Base-by-base conservation (phyloP, 345 rosid species). In the Hevea brasiliensis region DNA sequence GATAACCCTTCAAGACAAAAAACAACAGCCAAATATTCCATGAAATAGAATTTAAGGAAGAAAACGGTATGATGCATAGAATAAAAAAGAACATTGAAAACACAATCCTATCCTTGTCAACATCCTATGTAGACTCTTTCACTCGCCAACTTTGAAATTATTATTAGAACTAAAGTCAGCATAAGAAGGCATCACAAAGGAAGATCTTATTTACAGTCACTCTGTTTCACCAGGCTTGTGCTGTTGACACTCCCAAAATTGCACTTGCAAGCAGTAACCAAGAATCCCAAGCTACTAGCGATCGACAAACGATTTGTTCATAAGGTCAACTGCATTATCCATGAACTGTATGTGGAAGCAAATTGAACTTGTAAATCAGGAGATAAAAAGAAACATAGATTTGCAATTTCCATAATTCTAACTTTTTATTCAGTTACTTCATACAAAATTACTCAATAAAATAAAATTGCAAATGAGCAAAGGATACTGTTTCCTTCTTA, bases 221-320 rank as follows among this genome's bases (percentile, higher is more conserved):
- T 41, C 65, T 48, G 65, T 61, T 54, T 63, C 21, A 47, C 67
- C 41, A 48, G 42, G 61, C 67, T 40, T 65, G 63, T 66, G 61
- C 69, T 53, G 29, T 45, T 42, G 41, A 58, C 2, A 44, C 21
- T 55, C 47, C 57, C 74, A 41, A 73, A 55, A 66, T 37, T 20
- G 72, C 65, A 47, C 66, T 77, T 24, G 42, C 61, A 63, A 32
- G 50, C 60, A 4, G 14, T n/a, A 66, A 54, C 71, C 35, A 20
- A 67, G 66, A 72, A 27, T 12, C 32, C 53, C 54, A 27, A 41
- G 35, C 79, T 27, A 58, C 85, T 82, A 82, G 70, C 94, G 94
- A 79, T 90, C 97, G 20, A 86, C 82, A 80, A 93, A 93, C 3
- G 97, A 90, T 84, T 91, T 90, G 81, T 93, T 84, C 96, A 91